These are phyloP conservation scores for Podila horticola DNA, from an alignment of 192 early-diverging fungal genomes.

Conservation along the genomic window DNA sequence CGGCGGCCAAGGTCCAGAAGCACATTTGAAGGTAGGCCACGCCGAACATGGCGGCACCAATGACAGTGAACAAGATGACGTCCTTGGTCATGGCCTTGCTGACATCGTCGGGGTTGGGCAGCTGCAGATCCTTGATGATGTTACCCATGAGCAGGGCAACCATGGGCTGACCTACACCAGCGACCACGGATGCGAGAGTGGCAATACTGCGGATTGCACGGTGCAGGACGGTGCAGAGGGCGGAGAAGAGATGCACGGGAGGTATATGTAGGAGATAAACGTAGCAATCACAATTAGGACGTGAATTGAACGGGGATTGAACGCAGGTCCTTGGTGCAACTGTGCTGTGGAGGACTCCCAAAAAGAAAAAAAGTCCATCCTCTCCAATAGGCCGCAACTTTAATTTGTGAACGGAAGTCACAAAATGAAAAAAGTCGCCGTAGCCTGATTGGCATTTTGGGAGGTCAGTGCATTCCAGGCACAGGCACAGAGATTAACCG, in stretches of 20 bases:
- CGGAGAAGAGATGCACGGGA: no score
- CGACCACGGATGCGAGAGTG: slow-evolving; percentile 15
- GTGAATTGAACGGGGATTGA: no score
- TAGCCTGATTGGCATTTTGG: background rate
- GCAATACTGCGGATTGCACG: slow-evolving; percentile 22
- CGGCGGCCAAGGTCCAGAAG: slow-evolving; percentile 70
- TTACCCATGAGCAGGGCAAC: slow-evolving; percentile 34
- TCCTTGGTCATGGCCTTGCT: background rate
- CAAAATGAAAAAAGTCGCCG: no score
- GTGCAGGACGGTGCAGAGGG: background rate
- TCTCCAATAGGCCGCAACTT: no score
- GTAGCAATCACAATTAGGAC: no score
- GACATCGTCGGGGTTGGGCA: background rate
- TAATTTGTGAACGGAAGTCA: no score
- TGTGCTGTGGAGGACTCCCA: no score
- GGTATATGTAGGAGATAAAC: no score
- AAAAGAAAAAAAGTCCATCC: no score
- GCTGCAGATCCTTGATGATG: slow-evolving; percentile 1
- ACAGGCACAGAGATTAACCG: background rate
- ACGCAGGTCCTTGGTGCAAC: no score
- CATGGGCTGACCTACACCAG: slow-evolving; percentile 41
- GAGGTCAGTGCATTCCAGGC: background rate
- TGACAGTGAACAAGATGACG: slow-evolving; percentile 28
- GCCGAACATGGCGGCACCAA: slow-evolving; percentile 67
- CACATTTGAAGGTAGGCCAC: slow-evolving; percentile 70